Base-by-base conservation (phyloP, 331 rosid genomes). In the Quercus tomentella region DNA sequence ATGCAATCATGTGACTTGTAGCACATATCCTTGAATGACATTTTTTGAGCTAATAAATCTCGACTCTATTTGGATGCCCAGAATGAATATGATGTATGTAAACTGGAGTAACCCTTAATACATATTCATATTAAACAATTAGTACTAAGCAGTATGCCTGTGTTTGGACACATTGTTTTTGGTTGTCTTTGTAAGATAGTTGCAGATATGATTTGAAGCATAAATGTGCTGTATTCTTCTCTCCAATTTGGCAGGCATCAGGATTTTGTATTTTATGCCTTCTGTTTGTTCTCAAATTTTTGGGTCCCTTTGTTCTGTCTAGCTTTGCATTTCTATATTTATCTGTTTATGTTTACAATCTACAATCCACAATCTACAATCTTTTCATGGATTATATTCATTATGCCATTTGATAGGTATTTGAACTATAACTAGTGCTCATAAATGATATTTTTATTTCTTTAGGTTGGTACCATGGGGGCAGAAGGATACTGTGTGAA, bases 401-500 rank as follows among this genome's bases (percentile, higher is more conserved):
- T 76, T 77, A 22, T 28, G 23, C 76, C 73, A 65, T 51, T 70
- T 7, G 62, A 28, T 79, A 21, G 33, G 22, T 62, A 65, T 76
- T 72, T 82, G 61, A 77, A 77, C 72, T 66, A 30, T 73, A 81
- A 73, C 70, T 74, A 73, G 80, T 83, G 78, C 22, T 73, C 45
- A 4, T 43, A 26, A 60, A 62, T 78, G 74, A 52, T 68, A 28
- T 76, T 33, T 80, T 85, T 45, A 65, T 81, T 70, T 45, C 72
- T 79, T 76, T 89, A 96, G 99, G 92, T 96, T 80, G 99, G 99
- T 80, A 80, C 89, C n/a, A 89, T 84, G 94, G 98, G 97, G 33
- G 99, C 98, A 76, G 98, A 96, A 90, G 99, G 99, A 74, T 88
- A 82, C 82, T 96, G 98, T 86, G 98, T 96, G 74, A 96, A 96